Base-by-base conservation (phyloP, 2,329 filamentous ascomycete species). In the Aspergillus fischeri region DNA sequence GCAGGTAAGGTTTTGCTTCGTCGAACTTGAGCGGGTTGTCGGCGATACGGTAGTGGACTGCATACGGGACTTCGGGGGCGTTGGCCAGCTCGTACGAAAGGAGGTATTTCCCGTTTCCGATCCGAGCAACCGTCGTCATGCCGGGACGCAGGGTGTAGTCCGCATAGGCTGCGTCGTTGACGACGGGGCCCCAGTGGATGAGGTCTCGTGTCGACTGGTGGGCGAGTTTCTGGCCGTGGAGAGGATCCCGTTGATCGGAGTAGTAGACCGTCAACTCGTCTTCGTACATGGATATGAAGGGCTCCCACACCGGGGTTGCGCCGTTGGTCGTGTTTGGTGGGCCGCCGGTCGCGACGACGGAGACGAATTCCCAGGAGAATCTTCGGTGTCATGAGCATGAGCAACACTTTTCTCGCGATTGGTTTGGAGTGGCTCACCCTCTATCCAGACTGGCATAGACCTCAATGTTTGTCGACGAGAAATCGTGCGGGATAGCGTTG, bases 201-300 rank as follows among this genome's bases (percentile, higher is more conserved):
- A 88, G 76, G 65, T 89, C 83, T 0, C 71, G 77, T 3, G 82
- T 80, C 20, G 77, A 77, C 70, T 87, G 83, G 70, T 89, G 86
- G 8, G 83, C 79, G 35, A 89, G 79, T 68, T 88, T 87, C 70
- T 89, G 86, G 17, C 85, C 86, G 66, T 88, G 79, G 0, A 73
- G 74, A 56, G 83, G 77, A 62, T 86, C 85, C 29, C 86, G 81
- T 69, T 89, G 86, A 70, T 89, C 86, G 2, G 85, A 86, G 75
- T 88, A 89, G 77, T 87, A 89, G 60, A 80, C 74, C 9, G 28
- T 29, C 9, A 29, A 10, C 28, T 29, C 3, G 28, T 29, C 28
- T 29, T 11, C 1, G 28, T 29, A 29, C 28, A 29, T 29, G 28
- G 28, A 29, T 29, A 29, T 10, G 28, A 29, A 29, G 28, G 28